Evolutionary conservation across 257 asterid species (phyloP).

Genomic region (Dorcoceras hygrometricum): DNA sequence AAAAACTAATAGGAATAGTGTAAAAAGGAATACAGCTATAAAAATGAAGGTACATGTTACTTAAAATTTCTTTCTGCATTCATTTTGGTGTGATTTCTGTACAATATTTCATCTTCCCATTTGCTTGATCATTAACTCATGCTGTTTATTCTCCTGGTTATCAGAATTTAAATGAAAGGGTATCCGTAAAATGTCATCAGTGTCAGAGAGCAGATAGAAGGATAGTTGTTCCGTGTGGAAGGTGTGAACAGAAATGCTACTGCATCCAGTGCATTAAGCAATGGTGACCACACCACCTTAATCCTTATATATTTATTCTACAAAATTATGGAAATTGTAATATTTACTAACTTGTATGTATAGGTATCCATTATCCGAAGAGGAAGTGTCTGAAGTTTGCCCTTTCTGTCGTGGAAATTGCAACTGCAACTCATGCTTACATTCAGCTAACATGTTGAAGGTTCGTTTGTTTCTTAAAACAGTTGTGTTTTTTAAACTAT

Average conservation of each 20-base stretch:
- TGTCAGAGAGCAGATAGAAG: conserved; percentile 57
- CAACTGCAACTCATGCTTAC: conserved; percentile 87
- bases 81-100: conserved; percentile 12
- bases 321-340: background rate
- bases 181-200: conserved; percentile 57
- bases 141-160: background rate
- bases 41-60: conserved; percentile 36
- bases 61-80: conserved; percentile 16
- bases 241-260: conserved; percentile 49
- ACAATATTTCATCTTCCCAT: background rate
- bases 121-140: conserved; percentile 1
- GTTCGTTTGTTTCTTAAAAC: conserved; percentile 36
- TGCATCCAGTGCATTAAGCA: conserved; percentile 70
- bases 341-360: conserved; percentile 15
- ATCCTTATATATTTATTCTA: background rate
- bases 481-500: conserved; percentile 4
- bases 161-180: conserved; percentile 41
- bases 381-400: conserved; percentile 61
- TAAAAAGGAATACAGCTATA: conserved; percentile 31
- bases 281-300: conserved; percentile 44
- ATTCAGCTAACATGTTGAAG: conserved; percentile 48
- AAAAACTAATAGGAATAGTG: conserved; percentile 25
- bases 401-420: conserved; percentile 75
- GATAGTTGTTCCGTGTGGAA: conserved; percentile 63
- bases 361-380: conserved; percentile 75